Conservation (phyloP, 352 stramenopile genomes). For the Phytophthora quininea region DNA sequence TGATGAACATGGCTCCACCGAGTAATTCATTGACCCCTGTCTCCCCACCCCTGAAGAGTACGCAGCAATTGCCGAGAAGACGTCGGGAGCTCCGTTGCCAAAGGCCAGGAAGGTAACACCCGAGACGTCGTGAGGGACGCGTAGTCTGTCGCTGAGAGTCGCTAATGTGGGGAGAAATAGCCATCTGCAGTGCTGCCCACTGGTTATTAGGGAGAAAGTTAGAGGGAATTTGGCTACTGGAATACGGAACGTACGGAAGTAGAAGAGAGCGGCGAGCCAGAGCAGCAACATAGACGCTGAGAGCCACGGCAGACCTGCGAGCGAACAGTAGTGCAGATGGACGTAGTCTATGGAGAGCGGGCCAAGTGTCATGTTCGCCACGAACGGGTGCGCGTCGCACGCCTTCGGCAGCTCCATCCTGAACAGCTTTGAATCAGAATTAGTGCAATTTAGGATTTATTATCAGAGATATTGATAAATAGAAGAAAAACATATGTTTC, state of each 20-base stretch:
- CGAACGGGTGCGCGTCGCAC: slow-evolving; percentile 41
- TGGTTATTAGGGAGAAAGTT: slow-evolving; percentile 29
- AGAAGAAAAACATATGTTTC: too few species aligned
- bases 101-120: slow-evolving; percentile 98
- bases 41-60: slow-evolving; percentile 75
- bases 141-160: slow-evolving; percentile 91
- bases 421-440: background rate
- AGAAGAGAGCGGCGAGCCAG: slow-evolving; percentile 83
- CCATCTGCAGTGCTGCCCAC: slow-evolving; percentile 97
- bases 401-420: slow-evolving; percentile 7
- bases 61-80: slow-evolving; percentile 92
- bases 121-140: slow-evolving; percentile 92
- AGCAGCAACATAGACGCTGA: slow-evolving; percentile 60
- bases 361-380: slow-evolving; percentile 69
- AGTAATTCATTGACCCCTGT: slow-evolving; percentile 93
- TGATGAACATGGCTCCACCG: slow-evolving; percentile 93
- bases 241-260: slow-evolving; percentile 61
- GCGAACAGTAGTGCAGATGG: slow-evolving; percentile 75
- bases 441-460: too few species aligned
- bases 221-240: background rate
- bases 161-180: slow-evolving; percentile 98
- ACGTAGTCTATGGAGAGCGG: slow-evolving; percentile 84
- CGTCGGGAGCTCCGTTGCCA: slow-evolving; percentile 97
- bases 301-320: slow-evolving; percentile 51
- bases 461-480: too few species aligned